These are phyloP conservation scores for Candida golubevii DNA, from an alignment of 805 yeast genomes.

Conservation along the genomic window DNA sequence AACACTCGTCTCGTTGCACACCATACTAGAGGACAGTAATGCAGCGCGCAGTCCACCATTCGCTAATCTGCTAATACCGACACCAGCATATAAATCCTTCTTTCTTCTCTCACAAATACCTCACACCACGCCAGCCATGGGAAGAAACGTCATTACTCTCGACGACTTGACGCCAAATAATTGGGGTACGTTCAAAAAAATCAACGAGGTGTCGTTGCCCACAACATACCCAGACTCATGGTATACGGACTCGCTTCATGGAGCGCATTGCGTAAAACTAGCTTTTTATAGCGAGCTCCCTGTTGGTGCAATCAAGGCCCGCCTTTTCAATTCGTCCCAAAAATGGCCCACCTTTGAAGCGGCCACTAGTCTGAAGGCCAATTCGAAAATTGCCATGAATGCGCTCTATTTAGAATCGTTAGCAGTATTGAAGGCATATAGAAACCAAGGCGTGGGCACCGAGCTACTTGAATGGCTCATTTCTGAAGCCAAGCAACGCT, in stretches of 20 bases:
- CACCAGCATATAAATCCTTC: too few species aligned
- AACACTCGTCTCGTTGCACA: too few species aligned
- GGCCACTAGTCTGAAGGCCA: slow-evolving; percentile 19
- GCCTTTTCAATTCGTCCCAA: slow-evolving; percentile 40
- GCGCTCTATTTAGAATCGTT: slow-evolving; percentile 61
- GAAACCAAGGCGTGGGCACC: slow-evolving; percentile 57
- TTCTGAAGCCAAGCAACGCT: slow-evolving; percentile 50
- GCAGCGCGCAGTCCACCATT: too few species aligned
- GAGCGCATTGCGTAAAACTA: slow-evolving; percentile 51
- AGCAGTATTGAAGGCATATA: slow-evolving; percentile 64
- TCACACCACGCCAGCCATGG: slow-evolving; percentile 16
- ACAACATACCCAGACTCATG: slow-evolving; percentile 47
- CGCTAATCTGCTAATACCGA: too few species aligned
- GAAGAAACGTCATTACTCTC: slow-evolving; percentile 44
- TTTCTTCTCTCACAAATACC: neutral
- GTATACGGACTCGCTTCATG: slow-evolving; percentile 44
- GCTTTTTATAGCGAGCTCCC: slow-evolving; percentile 74
- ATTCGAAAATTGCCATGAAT: slow-evolving; percentile 38
- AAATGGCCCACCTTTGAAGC: slow-evolving; percentile 28
- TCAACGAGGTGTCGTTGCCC: slow-evolving; percentile 52
- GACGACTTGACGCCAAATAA: slow-evolving; percentile 62
- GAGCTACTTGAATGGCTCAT: slow-evolving; percentile 54
- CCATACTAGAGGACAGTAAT: too few species aligned
- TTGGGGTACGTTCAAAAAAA: slow-evolving; percentile 52
- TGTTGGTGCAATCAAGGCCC: slow-evolving; percentile 71